Conservation (phyloP, 495 filamentous ascomycete species). For the Evansstolkia leycettana region DNA sequence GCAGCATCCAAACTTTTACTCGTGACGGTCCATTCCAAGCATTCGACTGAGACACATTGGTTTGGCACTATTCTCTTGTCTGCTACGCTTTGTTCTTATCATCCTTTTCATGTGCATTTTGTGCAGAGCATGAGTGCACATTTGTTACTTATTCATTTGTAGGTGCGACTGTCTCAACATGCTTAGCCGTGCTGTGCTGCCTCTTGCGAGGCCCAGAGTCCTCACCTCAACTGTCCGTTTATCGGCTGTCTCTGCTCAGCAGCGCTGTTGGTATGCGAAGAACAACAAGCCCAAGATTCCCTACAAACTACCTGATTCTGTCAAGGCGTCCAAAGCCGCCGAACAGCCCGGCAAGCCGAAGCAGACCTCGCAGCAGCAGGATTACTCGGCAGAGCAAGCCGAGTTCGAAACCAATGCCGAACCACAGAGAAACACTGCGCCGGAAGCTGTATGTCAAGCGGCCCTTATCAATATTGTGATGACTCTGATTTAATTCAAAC, state of each 20-base stretch:
- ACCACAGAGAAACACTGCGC: conserved; percentile 22
- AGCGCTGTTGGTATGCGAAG: conserved; percentile 36
- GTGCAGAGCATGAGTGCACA: conserved; percentile 18
- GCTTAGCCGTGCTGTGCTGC: conserved; percentile 35
- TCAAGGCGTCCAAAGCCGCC: conserved; percentile 17
- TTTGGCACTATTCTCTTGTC: too few species aligned
- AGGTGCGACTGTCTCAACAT: conserved; percentile 15
- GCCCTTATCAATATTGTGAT: neutral
- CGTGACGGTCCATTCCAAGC: neutral
- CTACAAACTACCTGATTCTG: conserved; percentile 29
- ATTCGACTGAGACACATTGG: neutral
- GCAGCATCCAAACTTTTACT: conserved; percentile 20
- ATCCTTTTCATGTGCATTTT: conserved; percentile 1
- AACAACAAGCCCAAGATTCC: conserved; percentile 31
- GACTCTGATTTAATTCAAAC: neutral
- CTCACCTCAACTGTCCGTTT: conserved; percentile 25
- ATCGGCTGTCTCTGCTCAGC: conserved; percentile 19
- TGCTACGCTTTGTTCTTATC: too few species aligned
- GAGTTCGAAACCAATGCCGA: conserved; percentile 31
- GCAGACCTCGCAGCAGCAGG: conserved; percentile 10
- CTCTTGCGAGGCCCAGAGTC: conserved; percentile 32
- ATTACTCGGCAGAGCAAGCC: conserved; percentile 28
- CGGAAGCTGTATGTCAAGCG: conserved; percentile 17
- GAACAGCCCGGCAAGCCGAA: conserved; percentile 11
- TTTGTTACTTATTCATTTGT: conserved; percentile 1